phyloP scores from a whole-genome alignment of 2,329 filamentous ascomycete species.

The Colletotrichum trifolii region DNA sequence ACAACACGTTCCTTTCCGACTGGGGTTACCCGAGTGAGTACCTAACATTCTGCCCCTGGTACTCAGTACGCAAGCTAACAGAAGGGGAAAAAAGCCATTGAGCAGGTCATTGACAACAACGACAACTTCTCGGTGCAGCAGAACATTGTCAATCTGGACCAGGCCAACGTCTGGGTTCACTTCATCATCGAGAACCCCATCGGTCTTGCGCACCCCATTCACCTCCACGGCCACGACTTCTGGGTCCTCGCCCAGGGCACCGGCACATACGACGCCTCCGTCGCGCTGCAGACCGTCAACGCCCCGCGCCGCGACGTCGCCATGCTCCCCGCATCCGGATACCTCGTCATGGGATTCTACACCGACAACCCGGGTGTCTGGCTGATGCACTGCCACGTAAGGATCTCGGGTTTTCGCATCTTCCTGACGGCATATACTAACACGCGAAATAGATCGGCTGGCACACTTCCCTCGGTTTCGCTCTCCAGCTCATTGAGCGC shows the following conservation, averaged over 20 bases:
- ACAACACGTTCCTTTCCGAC: slow-evolving; percentile 56
- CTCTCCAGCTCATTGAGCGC: slow-evolving; percentile 41
- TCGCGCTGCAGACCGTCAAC: slow-evolving; percentile 46
- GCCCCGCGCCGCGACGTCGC: slow-evolving; percentile 65
- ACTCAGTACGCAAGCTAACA: neutral
- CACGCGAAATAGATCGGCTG: slow-evolving; percentile 23
- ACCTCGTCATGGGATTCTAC: slow-evolving; percentile 61
- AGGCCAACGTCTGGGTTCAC: slow-evolving; percentile 44
- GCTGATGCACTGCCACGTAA: slow-evolving; percentile 60
- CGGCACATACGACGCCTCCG: slow-evolving; percentile 40
- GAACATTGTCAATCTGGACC: slow-evolving; percentile 39
- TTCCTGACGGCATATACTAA: neutral
- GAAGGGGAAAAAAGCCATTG: slow-evolving; percentile 4
- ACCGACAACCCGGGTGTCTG: slow-evolving; percentile 61
- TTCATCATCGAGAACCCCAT: slow-evolving; percentile 47
- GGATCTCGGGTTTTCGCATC: neutral
- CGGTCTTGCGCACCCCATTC: slow-evolving; percentile 55
- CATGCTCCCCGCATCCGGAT: slow-evolving; percentile 55
- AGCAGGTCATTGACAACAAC: slow-evolving; percentile 38
- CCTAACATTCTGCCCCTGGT: neutral
- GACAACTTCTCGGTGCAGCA: slow-evolving; percentile 38
- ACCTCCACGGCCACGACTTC: slow-evolving; percentile 60
- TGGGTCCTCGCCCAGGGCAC: slow-evolving; percentile 42
- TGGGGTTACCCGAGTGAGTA: slow-evolving; percentile 55
- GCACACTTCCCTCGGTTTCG: slow-evolving; percentile 40